A percentile compares a stretch with the other conserved stretches of the same genome.
phyloP scores from a whole-genome alignment of 108 stramenopile species.

The Nitzschia inconspicua region DNA sequence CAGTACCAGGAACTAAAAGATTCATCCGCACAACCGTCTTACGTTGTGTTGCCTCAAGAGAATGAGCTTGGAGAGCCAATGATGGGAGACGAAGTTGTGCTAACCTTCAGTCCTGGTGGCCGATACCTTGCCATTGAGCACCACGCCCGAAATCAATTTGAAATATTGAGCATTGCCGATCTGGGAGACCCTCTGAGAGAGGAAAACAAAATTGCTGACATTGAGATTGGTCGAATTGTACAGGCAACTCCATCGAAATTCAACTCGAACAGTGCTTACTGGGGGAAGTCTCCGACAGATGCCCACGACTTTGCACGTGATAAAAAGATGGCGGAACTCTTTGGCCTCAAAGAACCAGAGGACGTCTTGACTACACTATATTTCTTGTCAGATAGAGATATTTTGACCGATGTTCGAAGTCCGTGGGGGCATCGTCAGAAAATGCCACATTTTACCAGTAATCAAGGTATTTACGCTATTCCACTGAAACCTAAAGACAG shows the following conservation, averaged over 20 bases:
- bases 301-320: constrained; percentile 11
- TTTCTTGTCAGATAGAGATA: constrained; percentile 66
- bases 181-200: constrained; percentile 40
- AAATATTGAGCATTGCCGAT: constrained; percentile 64
- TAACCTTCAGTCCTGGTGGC: constrained; percentile 55
- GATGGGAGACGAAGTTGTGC: constrained; percentile 32
- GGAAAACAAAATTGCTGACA: constrained; percentile 28
- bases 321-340: constrained; percentile 18
- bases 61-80: constrained; percentile 63
- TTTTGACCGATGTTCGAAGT: constrained; percentile 42
- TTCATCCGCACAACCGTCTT: not conserved
- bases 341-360: constrained; percentile 1
- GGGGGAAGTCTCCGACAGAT: constrained; percentile 41
- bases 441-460: constrained; percentile 47
- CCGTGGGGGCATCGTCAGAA: constrained; percentile 72
- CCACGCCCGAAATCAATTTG: constrained; percentile 61
- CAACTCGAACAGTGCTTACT: constrained; percentile 40
- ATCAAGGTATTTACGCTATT: constrained; percentile 38
- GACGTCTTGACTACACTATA: constrained; percentile 47
- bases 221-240: constrained; percentile 56
- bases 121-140: constrained; percentile 61
- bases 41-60: constrained; percentile 36
- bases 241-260: constrained; percentile 67
- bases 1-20: constrained; percentile 19
- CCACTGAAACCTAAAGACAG: constrained; percentile 24